These are phyloP conservation scores for Lanzia echinophila DNA, from an alignment of 2,329 filamentous ascomycete genomes.

Conservation along the genomic window DNA sequence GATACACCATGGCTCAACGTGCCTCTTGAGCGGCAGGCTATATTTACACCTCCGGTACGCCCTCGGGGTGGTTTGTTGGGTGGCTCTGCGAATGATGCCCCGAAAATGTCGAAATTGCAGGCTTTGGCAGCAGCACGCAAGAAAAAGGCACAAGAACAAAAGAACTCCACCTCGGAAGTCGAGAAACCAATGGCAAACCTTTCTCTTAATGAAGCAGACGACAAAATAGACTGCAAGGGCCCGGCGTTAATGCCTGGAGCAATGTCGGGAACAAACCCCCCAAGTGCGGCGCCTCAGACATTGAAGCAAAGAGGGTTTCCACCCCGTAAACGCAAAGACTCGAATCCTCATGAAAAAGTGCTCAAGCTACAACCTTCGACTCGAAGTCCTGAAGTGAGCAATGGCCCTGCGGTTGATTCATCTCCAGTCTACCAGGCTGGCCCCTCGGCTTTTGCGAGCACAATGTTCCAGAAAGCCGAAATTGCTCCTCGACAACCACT, in stretches of 20 bases:
- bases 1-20: slow-evolving; percentile 82
- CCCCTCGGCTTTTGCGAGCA: slow-evolving; percentile 35
- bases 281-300: not conserved
- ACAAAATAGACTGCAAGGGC: not conserved
- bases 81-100: slow-evolving; percentile 56
- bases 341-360: slow-evolving; percentile 27
- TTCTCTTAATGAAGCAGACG: slow-evolving; percentile 6
- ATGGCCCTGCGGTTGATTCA: slow-evolving; percentile 7
- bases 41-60: slow-evolving; percentile 53
- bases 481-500: slow-evolving; percentile 11
- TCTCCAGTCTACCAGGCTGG: slow-evolving; percentile 24
- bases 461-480: slow-evolving; percentile 36
- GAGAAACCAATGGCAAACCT: slow-evolving; percentile 25
- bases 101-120: slow-evolving; percentile 84
- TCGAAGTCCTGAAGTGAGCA: not conserved
- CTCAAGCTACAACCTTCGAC: slow-evolving; percentile 13
- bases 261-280: not conserved
- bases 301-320: slow-evolving; percentile 23
- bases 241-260: not conserved
- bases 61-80: slow-evolving; percentile 68
- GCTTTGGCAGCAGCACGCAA: slow-evolving; percentile 80
- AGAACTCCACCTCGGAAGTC: slow-evolving; percentile 17
- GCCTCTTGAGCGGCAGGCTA: slow-evolving; percentile 56
- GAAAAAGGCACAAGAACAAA: slow-evolving; percentile 67
- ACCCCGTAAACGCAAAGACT: slow-evolving; percentile 28